Conservation (phyloP, 2,329 filamentous ascomycete species). For the Phialophora verrucosa region DNA sequence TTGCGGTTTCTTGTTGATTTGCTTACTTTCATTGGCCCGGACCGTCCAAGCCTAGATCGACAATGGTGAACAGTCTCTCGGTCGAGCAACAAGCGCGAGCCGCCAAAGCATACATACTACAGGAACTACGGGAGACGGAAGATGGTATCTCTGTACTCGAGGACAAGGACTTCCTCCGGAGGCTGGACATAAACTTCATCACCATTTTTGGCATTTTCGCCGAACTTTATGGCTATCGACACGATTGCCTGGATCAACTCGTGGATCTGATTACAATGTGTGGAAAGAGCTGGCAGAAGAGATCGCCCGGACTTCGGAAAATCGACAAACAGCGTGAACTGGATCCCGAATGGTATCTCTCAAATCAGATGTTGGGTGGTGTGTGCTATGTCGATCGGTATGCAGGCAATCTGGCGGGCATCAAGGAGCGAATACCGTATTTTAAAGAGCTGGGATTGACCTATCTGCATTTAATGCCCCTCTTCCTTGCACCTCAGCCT, state of each 20-base stretch:
- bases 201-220: conserved; percentile 39
- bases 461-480: conserved; percentile 38
- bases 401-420: conserved; percentile 34
- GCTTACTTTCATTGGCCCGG: background rate
- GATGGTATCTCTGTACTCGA: conserved; percentile 31
- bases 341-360: conserved; percentile 38
- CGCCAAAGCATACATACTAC: conserved; percentile 37
- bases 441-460: conserved; percentile 39
- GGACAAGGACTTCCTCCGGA: conserved; percentile 31
- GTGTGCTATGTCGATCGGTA: conserved; percentile 39
- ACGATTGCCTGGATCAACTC: conserved; percentile 38
- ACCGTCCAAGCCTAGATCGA: background rate
- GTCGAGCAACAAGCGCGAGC: conserved; percentile 38
- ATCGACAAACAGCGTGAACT: conserved; percentile 35
- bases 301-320: conserved; percentile 32
- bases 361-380: conserved; percentile 38
- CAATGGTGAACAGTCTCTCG: conserved; percentile 28
- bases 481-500: conserved; percentile 36
- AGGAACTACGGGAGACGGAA: conserved; percentile 34
- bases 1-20: background rate
- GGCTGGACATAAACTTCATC: conserved; percentile 38
- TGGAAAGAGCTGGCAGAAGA: conserved; percentile 33
- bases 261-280: conserved; percentile 38
- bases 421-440: conserved; percentile 37
- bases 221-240: conserved; percentile 37